Conservation (phyloP, 257 asterid species). For the Anisodus acutangulus region DNA sequence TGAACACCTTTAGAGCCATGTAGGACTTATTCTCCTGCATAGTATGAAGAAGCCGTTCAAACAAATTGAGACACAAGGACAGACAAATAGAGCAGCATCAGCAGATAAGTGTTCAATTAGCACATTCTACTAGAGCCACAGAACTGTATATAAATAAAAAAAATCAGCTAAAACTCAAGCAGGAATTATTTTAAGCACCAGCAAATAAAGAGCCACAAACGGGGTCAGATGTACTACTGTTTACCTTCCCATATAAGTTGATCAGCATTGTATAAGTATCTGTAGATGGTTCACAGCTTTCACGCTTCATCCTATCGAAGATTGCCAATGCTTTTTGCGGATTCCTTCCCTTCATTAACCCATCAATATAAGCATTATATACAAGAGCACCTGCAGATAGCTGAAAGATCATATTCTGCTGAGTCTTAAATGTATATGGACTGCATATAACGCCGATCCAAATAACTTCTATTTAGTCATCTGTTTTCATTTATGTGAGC, state of each 20-base stretch:
- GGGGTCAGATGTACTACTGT: background rate
- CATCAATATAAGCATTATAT: slow-evolving; percentile 78
- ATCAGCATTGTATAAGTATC: slow-evolving; percentile 87
- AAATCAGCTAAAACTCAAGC: background rate
- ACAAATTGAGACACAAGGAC: background rate
- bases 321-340: slow-evolving; percentile 62
- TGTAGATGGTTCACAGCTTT: slow-evolving; percentile 62
- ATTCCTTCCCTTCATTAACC: slow-evolving; percentile 61
- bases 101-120: background rate
- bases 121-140: background rate
- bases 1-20: slow-evolving; percentile 79
- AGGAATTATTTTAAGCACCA: background rate
- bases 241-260: slow-evolving; percentile 86
- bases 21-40: slow-evolving; percentile 70
- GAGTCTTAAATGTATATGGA: slow-evolving; percentile 21
- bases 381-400: slow-evolving; percentile 61
- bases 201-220: background rate
- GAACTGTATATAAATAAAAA: background rate
- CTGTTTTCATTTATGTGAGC: background rate
- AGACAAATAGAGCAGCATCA: background rate
- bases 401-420: slow-evolving; percentile 30
- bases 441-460: background rate
- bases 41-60: slow-evolving; percentile 15
- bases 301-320: slow-evolving; percentile 76
- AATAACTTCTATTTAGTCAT: background rate